phyloP scores from a whole-genome alignment of 1,284 basidiomycete genomes.

The Veloboletus limbatus region DNA sequence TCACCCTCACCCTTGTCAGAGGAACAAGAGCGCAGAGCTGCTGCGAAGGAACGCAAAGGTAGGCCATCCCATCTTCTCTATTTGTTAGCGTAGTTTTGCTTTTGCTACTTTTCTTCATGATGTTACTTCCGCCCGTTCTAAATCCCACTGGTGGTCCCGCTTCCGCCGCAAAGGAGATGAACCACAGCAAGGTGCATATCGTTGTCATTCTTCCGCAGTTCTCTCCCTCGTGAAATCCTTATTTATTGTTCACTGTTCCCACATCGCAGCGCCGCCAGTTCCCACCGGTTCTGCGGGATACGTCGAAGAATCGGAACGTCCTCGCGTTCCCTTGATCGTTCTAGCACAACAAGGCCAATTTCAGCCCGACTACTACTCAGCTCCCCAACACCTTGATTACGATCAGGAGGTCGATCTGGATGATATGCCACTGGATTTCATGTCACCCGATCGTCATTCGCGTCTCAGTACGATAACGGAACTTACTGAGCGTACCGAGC shows the following conservation, averaged over 20 bases:
- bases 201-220: conserved; percentile 6
- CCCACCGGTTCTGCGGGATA: conserved; percentile 11
- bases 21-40: conserved; percentile 53
- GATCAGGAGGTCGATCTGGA: conserved; percentile 19
- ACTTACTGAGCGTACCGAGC: conserved; percentile 59
- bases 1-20: conserved; percentile 38
- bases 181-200: conserved; percentile 38
- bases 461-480: conserved; percentile 64
- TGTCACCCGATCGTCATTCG: conserved; percentile 28
- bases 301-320: conserved; percentile 33
- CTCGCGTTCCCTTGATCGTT: conserved; percentile 54
- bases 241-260: conserved; percentile 16
- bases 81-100: conserved; percentile 33
- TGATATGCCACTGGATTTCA: conserved; percentile 17
- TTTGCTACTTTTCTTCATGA: conserved; percentile 34
- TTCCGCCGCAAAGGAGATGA: conserved; percentile 33
- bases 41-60: conserved; percentile 81
- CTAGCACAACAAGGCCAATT: conserved; percentile 50
- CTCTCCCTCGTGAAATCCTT: conserved; percentile 5
- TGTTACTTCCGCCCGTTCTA: conserved; percentile 29
- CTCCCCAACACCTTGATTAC: conserved; percentile 23
- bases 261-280: conserved; percentile 15
- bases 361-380: conserved; percentile 28
- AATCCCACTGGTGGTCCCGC: conserved; percentile 35
- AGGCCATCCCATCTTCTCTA: conserved; percentile 38